Base-by-base conservation (phyloP, 768 basidiomycete species). In the Termitomyces sp. region DNA sequence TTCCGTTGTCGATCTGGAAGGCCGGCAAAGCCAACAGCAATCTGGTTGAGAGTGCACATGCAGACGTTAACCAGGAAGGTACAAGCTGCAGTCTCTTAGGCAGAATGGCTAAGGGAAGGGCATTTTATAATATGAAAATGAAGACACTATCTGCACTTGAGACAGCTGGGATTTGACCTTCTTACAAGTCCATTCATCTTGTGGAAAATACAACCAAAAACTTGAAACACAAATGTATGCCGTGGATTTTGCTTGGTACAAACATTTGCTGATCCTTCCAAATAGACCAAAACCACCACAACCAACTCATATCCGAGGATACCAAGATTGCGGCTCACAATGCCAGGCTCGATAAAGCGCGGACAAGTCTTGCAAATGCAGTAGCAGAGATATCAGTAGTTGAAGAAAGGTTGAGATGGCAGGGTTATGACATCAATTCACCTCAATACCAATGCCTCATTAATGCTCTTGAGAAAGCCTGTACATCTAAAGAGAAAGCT, bases 21-120 rank as follows among this genome's bases (percentile, higher is more conserved):
- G 60, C 56, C 4, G 64, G 64, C 0, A 52, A 67, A 13, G 22
- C 38, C 0, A 67, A 58, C 9, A 69, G 54, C 7, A 71, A 71
- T 39, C 16, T 68, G 0, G 61, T 66, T 40, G 68, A 71, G 23
- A 45, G 42, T n/a, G 44, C 60, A 1, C 68, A 70, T 52, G 47
- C 57, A 0, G 61, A 70, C 29, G 57, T 66, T 1, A 69, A 71
- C 38, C 54, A 52, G 0, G 67, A 70, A 36, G 70, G 70, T 29
- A 42, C 57, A 3, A 29, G 27, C 23, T 56, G 55, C 27, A 56
- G 41, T 3, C 16, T 56, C 7, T 11, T 52, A 5, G 50, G 50
- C 13, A 43, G 55, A 0, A 43, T 56, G 1, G 13, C 20, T 0
- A 56, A 46, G 15, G 55, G 43, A n/a, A 25, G 39, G 7, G 0